Conservation (phyloP, 2,329 filamentous ascomycete species). For the Ophidiomyces ophidiicola region DNA sequence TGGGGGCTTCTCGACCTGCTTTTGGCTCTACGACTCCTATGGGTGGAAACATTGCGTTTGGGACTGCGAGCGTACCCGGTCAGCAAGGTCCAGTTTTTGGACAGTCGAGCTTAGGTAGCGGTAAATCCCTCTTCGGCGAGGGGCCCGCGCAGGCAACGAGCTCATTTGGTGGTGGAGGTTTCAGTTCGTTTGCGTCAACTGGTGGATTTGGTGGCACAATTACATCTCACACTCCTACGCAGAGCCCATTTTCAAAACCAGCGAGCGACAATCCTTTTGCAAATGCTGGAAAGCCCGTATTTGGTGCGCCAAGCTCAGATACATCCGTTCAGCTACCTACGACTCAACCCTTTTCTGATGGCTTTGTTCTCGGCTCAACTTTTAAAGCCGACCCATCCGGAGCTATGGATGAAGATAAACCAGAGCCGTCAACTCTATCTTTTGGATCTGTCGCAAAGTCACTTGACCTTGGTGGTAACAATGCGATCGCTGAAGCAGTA, state of each 20-base stretch:
- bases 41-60: constrained; percentile 23
- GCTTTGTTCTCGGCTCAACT: constrained; percentile 34
- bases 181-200: constrained; percentile 20
- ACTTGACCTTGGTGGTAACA: constrained; percentile 21
- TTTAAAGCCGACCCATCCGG: constrained; percentile 35
- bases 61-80: constrained; percentile 25
- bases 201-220: constrained; percentile 6
- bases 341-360: constrained; percentile 18
- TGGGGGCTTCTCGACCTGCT: constrained; percentile 12
- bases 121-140: constrained; percentile 24
- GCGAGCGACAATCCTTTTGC: constrained; percentile 21
- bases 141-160: constrained; percentile 18
- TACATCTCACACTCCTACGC: constrained; percentile 5
- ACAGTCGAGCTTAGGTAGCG: constrained; percentile 18
- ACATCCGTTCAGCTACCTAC: constrained; percentile 9
- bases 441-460: constrained; percentile 33
- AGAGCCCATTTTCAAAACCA: constrained; percentile 16
- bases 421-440: constrained; percentile 29
- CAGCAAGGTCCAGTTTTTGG: constrained; percentile 24
- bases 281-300: constrained; percentile 22
- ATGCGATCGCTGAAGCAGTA: constrained; percentile 19
- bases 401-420: constrained; percentile 30
- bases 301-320: constrained; percentile 18
- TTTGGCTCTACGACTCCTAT: constrained; percentile 21
- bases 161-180: constrained; percentile 22